Base-by-base conservation (phyloP, 2,329 filamentous ascomycete genomes). In the Pseudogymnoascus sp. region DNA sequence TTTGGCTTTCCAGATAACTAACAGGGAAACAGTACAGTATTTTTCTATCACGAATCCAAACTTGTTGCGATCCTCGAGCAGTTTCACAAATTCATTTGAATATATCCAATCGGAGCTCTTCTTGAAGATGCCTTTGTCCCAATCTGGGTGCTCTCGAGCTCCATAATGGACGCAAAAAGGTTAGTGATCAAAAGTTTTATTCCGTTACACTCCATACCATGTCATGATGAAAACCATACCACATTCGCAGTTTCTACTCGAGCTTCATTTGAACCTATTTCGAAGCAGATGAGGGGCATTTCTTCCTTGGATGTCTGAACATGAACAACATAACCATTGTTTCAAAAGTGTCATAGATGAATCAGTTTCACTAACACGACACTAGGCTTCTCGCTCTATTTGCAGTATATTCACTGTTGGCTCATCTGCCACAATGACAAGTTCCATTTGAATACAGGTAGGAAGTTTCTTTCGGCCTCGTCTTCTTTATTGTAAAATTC, bases 211-310 rank as follows among this genome's bases (percentile, higher is more conserved):
- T 45, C n/a, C 40, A 37, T 6, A 61, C 64, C 70, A 74, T 72
- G 70, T 71, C 72, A 86, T 89, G 87, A 90, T 89, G 86, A 89
- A 89, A 86, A 76, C 83, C 83, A 81, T 86, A 83, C 81, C 79
- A 84, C 81, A 90, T 91, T 92, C 88, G 88, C 88, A 91, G 88
- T 91, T 91, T 91, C 86, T 88, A 90, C 88, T 89, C 81, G 86
- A 89, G 86, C 82, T 81, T 81, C 77, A 73, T 70, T 73, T 75
- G 85, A 87, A 86, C 85, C 85, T 85, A 79, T 78, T 77, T 78
- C 70, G 82, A 81, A 83, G 82, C 79, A 86, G 73, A 87, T 89
- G 87, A 89, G 82, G 81, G 86, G 71, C 69, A 72, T 71, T 75
- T 74, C 86, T 88, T 89, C 86, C 85, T 89, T 89, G 86, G 87